phyloP scores from a whole-genome alignment of 2,329 filamentous ascomycete species.

The Ascochyta pisi region DNA sequence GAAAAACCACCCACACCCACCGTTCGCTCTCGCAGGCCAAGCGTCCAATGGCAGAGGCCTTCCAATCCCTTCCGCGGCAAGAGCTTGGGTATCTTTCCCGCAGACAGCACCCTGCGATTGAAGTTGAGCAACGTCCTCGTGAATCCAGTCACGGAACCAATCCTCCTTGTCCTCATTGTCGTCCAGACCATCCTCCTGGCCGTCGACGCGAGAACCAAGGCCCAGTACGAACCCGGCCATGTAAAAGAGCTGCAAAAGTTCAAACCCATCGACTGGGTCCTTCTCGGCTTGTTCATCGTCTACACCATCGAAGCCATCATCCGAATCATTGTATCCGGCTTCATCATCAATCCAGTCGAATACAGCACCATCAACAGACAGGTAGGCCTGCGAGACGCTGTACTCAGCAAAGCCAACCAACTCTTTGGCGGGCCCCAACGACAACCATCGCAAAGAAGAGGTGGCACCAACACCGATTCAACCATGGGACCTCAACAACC shows the following conservation, averaged over 20 bases:
- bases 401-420: slow-evolving; percentile 76
- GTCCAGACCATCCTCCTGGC: slow-evolving; percentile 88
- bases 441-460: slow-evolving; percentile 69
- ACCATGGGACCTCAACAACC: slow-evolving; percentile 55
- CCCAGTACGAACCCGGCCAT: slow-evolving; percentile 62
- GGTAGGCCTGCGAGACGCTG: slow-evolving; percentile 73
- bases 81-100: slow-evolving; percentile 82
- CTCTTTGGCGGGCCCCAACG: slow-evolving; percentile 80
- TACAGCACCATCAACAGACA: slow-evolving; percentile 89
- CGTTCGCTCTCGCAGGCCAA: slow-evolving; percentile 24
- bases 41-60: slow-evolving; percentile 53
- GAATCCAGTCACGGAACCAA: slow-evolving; percentile 83
- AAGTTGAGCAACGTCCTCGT: slow-evolving; percentile 83
- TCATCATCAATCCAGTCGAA: slow-evolving; percentile 87
- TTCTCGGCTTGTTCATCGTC: slow-evolving; percentile 83
- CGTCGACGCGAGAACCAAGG: slow-evolving; percentile 77
- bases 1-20: slow-evolving; percentile 50
- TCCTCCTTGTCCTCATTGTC: slow-evolving; percentile 86
- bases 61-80: slow-evolving; percentile 85
- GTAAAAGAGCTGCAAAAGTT: slow-evolving; percentile 70
- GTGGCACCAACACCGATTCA: slow-evolving; percentile 47
- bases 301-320: slow-evolving; percentile 87
- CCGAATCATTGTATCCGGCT: slow-evolving; percentile 89
- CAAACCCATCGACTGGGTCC: slow-evolving; percentile 74
- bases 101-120: slow-evolving; percentile 76